Conservation (phyloP, 257 asterid species). For the Paraleonurus japonicus region DNA sequence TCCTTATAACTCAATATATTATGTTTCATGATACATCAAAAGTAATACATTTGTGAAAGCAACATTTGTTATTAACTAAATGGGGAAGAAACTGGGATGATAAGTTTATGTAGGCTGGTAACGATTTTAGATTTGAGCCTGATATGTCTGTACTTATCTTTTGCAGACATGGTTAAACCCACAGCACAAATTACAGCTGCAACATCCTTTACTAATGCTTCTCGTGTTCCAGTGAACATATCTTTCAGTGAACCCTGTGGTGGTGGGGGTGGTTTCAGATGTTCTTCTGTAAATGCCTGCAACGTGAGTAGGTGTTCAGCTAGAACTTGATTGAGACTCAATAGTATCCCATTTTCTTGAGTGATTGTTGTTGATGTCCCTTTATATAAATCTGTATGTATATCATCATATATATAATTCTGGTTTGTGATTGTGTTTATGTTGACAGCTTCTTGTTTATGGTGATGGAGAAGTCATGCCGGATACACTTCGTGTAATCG, state of each 20-base stretch:
- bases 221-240: conserved; percentile 59
- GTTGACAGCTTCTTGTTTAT: conserved; percentile 76
- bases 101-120: neutral
- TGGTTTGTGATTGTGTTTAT: conserved; percentile 11
- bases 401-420: neutral
- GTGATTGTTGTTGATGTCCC: neutral
- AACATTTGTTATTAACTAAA: neutral
- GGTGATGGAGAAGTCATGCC: conserved; percentile 82
- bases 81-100: neutral
- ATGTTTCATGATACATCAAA: neutral
- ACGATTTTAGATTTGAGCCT: neutral
- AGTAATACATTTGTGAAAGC: neutral
- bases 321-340: conserved; percentile 14
- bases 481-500: conserved; percentile 45
- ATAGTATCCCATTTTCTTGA: neutral
- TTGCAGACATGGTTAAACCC: conserved; percentile 79
- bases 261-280: conserved; percentile 77
- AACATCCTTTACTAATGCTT: conserved; percentile 65
- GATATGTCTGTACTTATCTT: conserved; percentile 11
- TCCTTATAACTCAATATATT: conserved; percentile 19
- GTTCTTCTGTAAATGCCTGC: conserved; percentile 71
- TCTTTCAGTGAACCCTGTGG: conserved; percentile 73
- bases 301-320: conserved; percentile 70
- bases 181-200: conserved; percentile 59
- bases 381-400: neutral